Conservation (phyloP, 169 alveolate genomes). For the Plasmodium relictum region DNA sequence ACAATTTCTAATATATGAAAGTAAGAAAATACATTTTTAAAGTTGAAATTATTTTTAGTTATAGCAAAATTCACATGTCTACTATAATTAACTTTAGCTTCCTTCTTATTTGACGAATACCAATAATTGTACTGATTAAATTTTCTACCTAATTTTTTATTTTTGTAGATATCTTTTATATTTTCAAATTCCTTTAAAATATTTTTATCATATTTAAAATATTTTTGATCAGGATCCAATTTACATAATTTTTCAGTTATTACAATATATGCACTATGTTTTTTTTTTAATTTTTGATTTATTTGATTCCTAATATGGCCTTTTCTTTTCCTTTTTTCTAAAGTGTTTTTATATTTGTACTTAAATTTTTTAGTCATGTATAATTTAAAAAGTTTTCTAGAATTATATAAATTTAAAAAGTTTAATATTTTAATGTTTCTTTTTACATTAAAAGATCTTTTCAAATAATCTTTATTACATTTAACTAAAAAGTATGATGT, state of each 20-base stretch:
- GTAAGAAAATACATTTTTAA: slow-evolving; percentile 73
- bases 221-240: slow-evolving; percentile 70
- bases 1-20: slow-evolving; percentile 75
- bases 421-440: slow-evolving; percentile 1
- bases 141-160: slow-evolving; percentile 61
- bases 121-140: slow-evolving; percentile 70
- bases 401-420: slow-evolving; percentile 9
- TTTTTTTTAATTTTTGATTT: slow-evolving; percentile 75
- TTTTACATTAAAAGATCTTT: not conserved
- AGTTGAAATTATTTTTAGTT: slow-evolving; percentile 65
- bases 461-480: slow-evolving; percentile 8
- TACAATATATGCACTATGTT: slow-evolving; percentile 72
- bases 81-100: slow-evolving; percentile 67
- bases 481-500: not conserved
- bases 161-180: slow-evolving; percentile 68
- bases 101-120: slow-evolving; percentile 74
- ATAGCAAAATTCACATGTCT: slow-evolving; percentile 76
- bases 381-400: slow-evolving; percentile 29
- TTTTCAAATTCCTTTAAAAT: slow-evolving; percentile 76
- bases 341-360: slow-evolving; percentile 52
- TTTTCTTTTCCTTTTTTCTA: slow-evolving; percentile 66
- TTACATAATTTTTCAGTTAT: slow-evolving; percentile 76
- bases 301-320: slow-evolving; percentile 64
- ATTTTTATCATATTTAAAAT: slow-evolving; percentile 77
- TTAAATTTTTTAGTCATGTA: slow-evolving; percentile 72